A percentile compares a stretch with the other conserved stretches of the same genome.
Conservation (phyloP, 2,329 filamentous ascomycete species). For the Aspergillus latus region DNA sequence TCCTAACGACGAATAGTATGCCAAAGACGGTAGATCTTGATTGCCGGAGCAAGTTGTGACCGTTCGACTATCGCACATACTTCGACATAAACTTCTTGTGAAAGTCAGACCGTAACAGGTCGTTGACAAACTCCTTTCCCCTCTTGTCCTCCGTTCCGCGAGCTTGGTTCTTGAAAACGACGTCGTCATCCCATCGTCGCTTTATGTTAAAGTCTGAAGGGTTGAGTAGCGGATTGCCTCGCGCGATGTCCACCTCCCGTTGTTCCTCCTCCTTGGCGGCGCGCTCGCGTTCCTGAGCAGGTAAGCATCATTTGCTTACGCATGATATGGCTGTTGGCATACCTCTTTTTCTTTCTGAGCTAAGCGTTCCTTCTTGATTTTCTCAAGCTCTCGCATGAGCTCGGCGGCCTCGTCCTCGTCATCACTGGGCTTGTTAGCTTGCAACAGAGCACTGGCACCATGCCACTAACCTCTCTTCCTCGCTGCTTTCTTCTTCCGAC, state of each 20-base stretch:
- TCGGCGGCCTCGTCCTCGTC: slow-evolving; percentile 82
- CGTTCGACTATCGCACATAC: slow-evolving; percentile 45
- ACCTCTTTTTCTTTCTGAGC: slow-evolving; percentile 76
- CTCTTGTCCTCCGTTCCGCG: slow-evolving; percentile 89
- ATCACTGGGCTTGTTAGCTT: slow-evolving; percentile 52
- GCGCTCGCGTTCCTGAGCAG: slow-evolving; percentile 68
- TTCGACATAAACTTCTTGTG: slow-evolving; percentile 91
- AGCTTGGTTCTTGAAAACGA: slow-evolving; percentile 98
- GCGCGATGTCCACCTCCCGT: slow-evolving; percentile 82
- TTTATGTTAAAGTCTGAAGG: slow-evolving; percentile 86
- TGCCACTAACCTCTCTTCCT: slow-evolving; percentile 56
- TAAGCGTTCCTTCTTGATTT: slow-evolving; percentile 83
- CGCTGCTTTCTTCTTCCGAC: slow-evolving; percentile 59
- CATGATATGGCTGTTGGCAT: slow-evolving; percentile 13
- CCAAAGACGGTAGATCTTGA: neutral
- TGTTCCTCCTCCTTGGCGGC: slow-evolving; percentile 79
- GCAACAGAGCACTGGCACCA: neutral
- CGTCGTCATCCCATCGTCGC: slow-evolving; percentile 89
- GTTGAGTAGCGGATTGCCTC: slow-evolving; percentile 90
- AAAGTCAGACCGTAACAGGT: slow-evolving; percentile 91
- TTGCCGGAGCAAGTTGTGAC: neutral
- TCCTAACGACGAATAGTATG: neutral
- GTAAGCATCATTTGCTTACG: slow-evolving; percentile 16
- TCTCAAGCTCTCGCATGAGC: slow-evolving; percentile 87
- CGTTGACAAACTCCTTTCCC: slow-evolving; percentile 96